Evolutionary conservation across 2,329 filamentous ascomycete genomes (phyloP).

Genomic region (Fusarium duplospermum): DNA sequence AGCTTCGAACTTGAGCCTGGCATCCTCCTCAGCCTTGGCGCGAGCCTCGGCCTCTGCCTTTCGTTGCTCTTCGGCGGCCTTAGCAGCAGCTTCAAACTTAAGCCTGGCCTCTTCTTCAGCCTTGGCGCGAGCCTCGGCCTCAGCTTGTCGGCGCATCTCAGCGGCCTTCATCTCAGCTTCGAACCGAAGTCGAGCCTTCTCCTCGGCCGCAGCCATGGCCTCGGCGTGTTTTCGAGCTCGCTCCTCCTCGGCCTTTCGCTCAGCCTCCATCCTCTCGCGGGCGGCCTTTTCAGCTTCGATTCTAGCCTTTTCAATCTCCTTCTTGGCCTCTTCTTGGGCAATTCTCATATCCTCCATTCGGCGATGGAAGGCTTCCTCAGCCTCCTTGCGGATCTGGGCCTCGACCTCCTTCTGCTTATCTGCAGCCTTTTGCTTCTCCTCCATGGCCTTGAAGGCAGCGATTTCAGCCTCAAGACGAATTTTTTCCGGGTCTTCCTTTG

Average conservation of each 20-base stretch:
- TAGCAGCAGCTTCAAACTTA: slow-evolving; percentile 59
- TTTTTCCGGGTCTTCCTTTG: slow-evolving; percentile 66
- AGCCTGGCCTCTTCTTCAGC: slow-evolving; percentile 59
- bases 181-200: neutral
- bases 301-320: neutral
- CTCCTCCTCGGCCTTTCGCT: neutral
- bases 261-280: neutral
- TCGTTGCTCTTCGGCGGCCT: slow-evolving; percentile 50
- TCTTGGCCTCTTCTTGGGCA: neutral
- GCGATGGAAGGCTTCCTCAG: neutral
- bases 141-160: slow-evolving; percentile 58
- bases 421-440: slow-evolving; percentile 59
- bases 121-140: slow-evolving; percentile 58
- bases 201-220: neutral
- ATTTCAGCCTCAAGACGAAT: slow-evolving; percentile 71
- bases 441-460: slow-evolving; percentile 59
- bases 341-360: neutral
- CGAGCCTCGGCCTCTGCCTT: slow-evolving; percentile 35
- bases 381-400: slow-evolving; percentile 42
- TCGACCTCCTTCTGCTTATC: slow-evolving; percentile 59
- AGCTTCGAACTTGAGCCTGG: neutral
- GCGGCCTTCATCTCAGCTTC: slow-evolving; percentile 54
- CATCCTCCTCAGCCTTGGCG: slow-evolving; percentile 22
- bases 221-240: neutral
- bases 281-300: neutral